phyloP scores from a whole-genome alignment of 2,329 filamentous ascomycete genomes.

The Colletotrichum siamense region DNA sequence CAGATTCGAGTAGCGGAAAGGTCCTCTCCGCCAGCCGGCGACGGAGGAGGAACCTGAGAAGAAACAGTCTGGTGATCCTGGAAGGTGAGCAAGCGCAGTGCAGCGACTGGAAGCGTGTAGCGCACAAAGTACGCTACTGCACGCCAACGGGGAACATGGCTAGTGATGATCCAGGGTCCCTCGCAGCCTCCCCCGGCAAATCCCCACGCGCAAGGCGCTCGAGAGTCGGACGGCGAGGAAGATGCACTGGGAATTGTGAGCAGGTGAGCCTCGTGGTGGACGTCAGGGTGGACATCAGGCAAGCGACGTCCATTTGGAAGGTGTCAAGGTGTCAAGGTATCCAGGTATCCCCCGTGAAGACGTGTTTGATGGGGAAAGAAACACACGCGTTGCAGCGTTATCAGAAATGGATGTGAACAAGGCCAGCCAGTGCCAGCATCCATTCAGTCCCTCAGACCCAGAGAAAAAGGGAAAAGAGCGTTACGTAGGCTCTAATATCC shows the following conservation, averaged over 20 bases:
- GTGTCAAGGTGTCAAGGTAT: neutral
- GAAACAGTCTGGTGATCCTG: neutral
- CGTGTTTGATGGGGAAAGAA: neutral
- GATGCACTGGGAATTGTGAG: neutral
- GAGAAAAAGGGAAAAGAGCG: neutral
- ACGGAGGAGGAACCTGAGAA: neutral
- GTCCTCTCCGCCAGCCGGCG: conserved; percentile 3
- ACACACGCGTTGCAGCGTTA: neutral
- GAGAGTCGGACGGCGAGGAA: neutral
- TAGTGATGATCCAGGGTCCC: neutral
- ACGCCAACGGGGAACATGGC: neutral
- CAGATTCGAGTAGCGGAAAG: conserved; percentile 1
- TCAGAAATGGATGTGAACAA: neutral
- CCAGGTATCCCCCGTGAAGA: neutral
- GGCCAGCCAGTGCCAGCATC: neutral
- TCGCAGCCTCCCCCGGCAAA: neutral
- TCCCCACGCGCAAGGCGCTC: neutral
- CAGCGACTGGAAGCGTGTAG: neutral
- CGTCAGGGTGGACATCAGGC: neutral
- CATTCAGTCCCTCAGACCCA: neutral
- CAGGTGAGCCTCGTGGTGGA: neutral
- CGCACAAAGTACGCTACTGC: neutral
- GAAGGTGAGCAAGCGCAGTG: neutral
- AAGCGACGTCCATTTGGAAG: neutral
- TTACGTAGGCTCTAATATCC: conserved; percentile 16